phyloP scores from a whole-genome alignment of 2,329 filamentous ascomycete genomes.

The Orbilia ellipsospora region DNA sequence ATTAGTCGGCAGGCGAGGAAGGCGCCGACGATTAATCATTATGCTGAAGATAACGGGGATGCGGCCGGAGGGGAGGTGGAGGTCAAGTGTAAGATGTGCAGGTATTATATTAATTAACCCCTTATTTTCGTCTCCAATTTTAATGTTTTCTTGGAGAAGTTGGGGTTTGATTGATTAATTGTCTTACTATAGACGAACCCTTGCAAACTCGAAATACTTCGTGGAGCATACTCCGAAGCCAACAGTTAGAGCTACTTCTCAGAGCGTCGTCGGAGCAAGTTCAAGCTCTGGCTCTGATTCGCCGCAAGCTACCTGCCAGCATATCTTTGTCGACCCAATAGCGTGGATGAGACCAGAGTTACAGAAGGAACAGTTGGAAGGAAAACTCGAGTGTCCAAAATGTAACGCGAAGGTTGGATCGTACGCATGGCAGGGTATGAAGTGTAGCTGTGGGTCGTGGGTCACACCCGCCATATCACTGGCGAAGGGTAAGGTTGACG shows the following conservation, averaged over 20 bases:
- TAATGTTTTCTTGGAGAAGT: neutral
- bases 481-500: slow-evolving; percentile 83
- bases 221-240: slow-evolving; percentile 63
- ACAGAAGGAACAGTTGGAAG: slow-evolving; percentile 82
- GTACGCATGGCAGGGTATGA: slow-evolving; percentile 96
- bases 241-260: slow-evolving; percentile 35
- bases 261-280: slow-evolving; percentile 11
- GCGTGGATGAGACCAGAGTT: slow-evolving; percentile 93
- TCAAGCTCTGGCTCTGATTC: neutral
- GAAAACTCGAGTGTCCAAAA: slow-evolving; percentile 84
- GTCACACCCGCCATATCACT: slow-evolving; percentile 89
- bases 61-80: slow-evolving; percentile 67
- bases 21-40: slow-evolving; percentile 86
- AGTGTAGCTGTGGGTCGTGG: slow-evolving; percentile 91
- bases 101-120: slow-evolving; percentile 64
- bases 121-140: neutral
- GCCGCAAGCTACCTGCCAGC: slow-evolving; percentile 71
- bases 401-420: slow-evolving; percentile 88
- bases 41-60: slow-evolving; percentile 79
- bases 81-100: slow-evolving; percentile 90
- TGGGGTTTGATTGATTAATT: neutral
- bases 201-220: slow-evolving; percentile 61
- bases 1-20: slow-evolving; percentile 77
- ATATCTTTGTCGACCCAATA: slow-evolving; percentile 90
- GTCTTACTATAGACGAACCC: slow-evolving; percentile 61